Evolutionary conservation across 352 stramenopile species (phyloP).

Genomic region (Phytophthora palmivora): DNA sequence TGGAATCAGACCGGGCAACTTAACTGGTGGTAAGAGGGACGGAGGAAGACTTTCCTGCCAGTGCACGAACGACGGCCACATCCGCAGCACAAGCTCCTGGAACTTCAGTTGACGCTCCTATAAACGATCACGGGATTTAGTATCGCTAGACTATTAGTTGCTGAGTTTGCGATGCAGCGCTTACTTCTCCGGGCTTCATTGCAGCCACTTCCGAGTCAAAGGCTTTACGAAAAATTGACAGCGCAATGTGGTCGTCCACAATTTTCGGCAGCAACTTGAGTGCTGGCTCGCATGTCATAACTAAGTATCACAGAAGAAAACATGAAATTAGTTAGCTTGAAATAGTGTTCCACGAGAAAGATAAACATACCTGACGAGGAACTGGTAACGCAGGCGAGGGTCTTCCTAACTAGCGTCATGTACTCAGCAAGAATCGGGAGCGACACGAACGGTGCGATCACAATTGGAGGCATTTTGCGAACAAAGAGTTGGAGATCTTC

Average conservation of each 20-base stretch:
- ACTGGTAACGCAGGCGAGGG: constrained; percentile 46
- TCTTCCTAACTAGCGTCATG: constrained; percentile 71
- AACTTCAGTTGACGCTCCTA: constrained; percentile 71
- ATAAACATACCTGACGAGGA: constrained; percentile 47
- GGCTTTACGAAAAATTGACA: constrained; percentile 64
- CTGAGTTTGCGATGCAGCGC: neutral
- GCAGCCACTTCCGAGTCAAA: constrained; percentile 61
- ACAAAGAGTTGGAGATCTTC: constrained; percentile 63
- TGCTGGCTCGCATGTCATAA: constrained; percentile 67
- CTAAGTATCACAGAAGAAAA: too few species aligned
- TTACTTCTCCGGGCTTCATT: constrained; percentile 56
- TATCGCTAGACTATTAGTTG: too few species aligned
- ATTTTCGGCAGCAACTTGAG: constrained; percentile 76
- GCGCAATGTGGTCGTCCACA: constrained; percentile 70
- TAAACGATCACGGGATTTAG: too few species aligned
- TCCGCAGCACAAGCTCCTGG: constrained; percentile 73
- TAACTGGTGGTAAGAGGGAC: constrained; percentile 36
- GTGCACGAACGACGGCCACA: constrained; percentile 79
- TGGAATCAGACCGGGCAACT: constrained; percentile 8
- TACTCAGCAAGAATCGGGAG: constrained; percentile 78
- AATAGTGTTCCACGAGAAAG: neutral
- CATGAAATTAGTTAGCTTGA: too few species aligned
- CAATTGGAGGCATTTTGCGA: constrained; percentile 67
- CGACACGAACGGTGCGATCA: constrained; percentile 70
- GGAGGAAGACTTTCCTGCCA: constrained; percentile 51